Evolutionary conservation across 495 filamentous ascomycete genomes (phyloP).

Genomic region (Tuber calosporum): DNA sequence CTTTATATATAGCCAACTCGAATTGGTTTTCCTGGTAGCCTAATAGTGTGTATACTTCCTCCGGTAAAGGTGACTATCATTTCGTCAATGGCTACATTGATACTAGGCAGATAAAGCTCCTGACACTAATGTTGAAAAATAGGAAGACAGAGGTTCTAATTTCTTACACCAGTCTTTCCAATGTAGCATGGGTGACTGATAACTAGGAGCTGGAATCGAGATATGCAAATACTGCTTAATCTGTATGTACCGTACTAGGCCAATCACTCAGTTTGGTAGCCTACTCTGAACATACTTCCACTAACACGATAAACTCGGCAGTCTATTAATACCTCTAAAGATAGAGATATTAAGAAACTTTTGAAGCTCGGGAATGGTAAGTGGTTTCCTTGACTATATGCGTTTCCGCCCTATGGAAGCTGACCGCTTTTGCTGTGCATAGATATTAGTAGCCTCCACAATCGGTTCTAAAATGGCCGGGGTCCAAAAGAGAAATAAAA

Average conservation of each 20-base stretch:
- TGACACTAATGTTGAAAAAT: not conserved
- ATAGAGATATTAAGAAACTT: not conserved
- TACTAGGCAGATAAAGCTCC: slow-evolving; percentile 1
- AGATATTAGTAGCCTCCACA: not conserved
- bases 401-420: not conserved
- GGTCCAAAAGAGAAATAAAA: not conserved
- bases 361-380: not conserved
- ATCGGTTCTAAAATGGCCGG: not conserved
- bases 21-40: slow-evolving; percentile 20
- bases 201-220: not conserved
- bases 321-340: not conserved
- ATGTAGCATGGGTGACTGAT: not conserved
- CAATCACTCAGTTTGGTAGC: not conserved
- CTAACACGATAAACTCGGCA: not conserved
- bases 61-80: slow-evolving; percentile 18
- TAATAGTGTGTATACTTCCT: slow-evolving; percentile 6
- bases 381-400: not conserved
- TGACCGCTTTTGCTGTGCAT: not conserved
- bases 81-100: slow-evolving; percentile 12
- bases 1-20: slow-evolving; percentile 20
- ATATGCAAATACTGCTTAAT: not conserved
- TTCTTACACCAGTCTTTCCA: not conserved
- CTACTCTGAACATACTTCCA: not conserved
- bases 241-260: not conserved
- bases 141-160: not conserved